phyloP scores from a whole-genome alignment of 139 green algal genomes.

The Chlamydomonas sp. region DNA sequence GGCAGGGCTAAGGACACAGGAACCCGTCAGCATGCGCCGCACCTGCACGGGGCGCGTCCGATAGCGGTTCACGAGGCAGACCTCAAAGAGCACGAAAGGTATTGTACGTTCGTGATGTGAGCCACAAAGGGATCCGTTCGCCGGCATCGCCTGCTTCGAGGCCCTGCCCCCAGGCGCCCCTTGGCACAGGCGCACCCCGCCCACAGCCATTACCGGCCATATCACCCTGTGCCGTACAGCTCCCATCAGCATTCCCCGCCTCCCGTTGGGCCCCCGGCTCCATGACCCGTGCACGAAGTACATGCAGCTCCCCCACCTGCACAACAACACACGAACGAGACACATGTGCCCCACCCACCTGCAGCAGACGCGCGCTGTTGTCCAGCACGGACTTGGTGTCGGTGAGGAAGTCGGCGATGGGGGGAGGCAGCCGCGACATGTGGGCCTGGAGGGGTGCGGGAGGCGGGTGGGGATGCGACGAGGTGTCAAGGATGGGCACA shows the following conservation, averaged over 20 bases:
- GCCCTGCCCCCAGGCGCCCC: too few species aligned
- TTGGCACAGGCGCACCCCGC: too few species aligned
- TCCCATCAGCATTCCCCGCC: background rate
- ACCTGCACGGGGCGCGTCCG: background rate
- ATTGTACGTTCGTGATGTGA: too few species aligned
- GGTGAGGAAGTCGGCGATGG: constrained; percentile 96
- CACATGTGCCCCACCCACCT: constrained; percentile 37
- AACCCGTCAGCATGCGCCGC: too few species aligned
- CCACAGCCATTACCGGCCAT: too few species aligned
- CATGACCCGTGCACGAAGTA: background rate
- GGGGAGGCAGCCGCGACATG: constrained; percentile 80
- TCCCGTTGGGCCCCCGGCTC: background rate
- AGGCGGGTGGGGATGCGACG: background rate
- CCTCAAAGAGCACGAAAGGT: too few species aligned
- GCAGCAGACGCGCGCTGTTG: constrained; percentile 90
- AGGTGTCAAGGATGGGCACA: background rate
- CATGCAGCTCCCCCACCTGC: background rate
- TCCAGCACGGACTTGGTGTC: constrained; percentile 95
- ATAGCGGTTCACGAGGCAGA: too few species aligned
- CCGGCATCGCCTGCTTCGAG: too few species aligned
- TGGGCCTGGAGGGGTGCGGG: constrained; percentile 76
- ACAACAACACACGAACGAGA: background rate
- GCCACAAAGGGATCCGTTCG: too few species aligned
- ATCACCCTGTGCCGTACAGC: too few species aligned
- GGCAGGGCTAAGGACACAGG: too few species aligned